Evolutionary conservation across 139 green algal species (phyloP).

Genomic region (Chlorella sp.): DNA sequence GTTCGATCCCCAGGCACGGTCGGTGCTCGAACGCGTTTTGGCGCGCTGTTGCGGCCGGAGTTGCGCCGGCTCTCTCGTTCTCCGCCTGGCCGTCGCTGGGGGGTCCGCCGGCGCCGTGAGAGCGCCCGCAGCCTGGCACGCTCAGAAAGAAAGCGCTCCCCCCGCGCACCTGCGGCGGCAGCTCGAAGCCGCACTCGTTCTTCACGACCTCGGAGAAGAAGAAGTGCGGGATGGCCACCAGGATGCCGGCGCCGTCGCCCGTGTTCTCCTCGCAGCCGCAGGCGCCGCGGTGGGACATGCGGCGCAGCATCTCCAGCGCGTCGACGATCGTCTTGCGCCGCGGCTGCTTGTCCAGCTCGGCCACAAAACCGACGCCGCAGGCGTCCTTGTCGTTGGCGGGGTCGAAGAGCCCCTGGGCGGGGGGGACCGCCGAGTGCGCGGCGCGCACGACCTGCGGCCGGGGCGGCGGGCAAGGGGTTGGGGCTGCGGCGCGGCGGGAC

Average conservation of each 20-base stretch:
- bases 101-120: too few relatives aligned
- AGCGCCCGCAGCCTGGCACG: too few relatives aligned
- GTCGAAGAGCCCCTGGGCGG: constrained; percentile 47
- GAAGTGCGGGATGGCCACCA: constrained; percentile 85
- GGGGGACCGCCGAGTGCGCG: constrained; percentile 39
- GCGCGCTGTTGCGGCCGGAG: too few relatives aligned
- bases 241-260: constrained; percentile 92
- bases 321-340: constrained; percentile 78
- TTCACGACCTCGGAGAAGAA: constrained; percentile 76
- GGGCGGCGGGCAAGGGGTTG: too few relatives aligned
- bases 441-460: constrained; percentile 31
- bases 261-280: constrained; percentile 97
- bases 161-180: constrained; percentile 61
- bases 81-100: too few relatives aligned
- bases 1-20: too few relatives aligned
- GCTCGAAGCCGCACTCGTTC: constrained; percentile 64
- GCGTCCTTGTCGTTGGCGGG: constrained; percentile 78
- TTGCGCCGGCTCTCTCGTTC: too few relatives aligned
- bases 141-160: too few relatives aligned
- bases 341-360: constrained; percentile 80
- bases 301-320: constrained; percentile 87
- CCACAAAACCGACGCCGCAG: constrained; percentile 93
- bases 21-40: too few relatives aligned
- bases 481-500: too few relatives aligned
- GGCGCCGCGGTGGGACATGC: constrained; percentile 89